Conservation (phyloP, 768 basidiomycete genomes). For the Tricholoma hemisulphureum region DNA sequence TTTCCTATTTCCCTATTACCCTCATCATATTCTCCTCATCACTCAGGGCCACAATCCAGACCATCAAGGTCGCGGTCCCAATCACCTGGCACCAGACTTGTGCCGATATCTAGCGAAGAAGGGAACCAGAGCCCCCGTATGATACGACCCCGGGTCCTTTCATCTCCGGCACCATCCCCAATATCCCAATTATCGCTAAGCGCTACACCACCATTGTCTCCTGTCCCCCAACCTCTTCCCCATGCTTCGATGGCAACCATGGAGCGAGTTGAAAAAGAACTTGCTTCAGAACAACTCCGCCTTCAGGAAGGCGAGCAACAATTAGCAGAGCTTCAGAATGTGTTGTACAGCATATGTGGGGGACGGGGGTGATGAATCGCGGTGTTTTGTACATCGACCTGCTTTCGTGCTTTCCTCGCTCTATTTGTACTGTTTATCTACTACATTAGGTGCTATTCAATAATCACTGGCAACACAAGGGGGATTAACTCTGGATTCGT, state of each 20-base stretch:
- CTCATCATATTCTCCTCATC: not conserved
- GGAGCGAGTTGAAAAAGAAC: not conserved
- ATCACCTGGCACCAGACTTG: not conserved
- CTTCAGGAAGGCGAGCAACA: slow-evolving; percentile 1
- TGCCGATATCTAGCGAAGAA: not conserved
- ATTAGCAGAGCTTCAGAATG: not conserved
- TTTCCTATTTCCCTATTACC: slow-evolving; percentile 25
- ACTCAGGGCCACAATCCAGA: not conserved
- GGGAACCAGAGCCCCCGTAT: not conserved
- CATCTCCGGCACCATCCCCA: not conserved
- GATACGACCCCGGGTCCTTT: slow-evolving; percentile 3
- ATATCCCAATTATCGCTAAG: not conserved
- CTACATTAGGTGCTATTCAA: not conserved
- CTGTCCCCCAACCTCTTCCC: not conserved
- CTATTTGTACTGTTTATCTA: not conserved
- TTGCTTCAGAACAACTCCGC: not conserved
- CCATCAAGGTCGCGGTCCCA: not conserved
- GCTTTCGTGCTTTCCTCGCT: not conserved
- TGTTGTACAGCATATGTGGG: not conserved
- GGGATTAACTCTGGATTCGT: too few species aligned
- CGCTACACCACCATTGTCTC: not conserved
- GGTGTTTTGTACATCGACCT: not conserved
- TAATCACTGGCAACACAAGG: too few species aligned
- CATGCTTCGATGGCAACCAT: not conserved
- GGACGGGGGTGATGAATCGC: not conserved